A percentile compares a stretch with the other conserved stretches of the same genome.
Conservation (phyloP, 768 basidiomycete genomes). For the Tremella fuciformis region DNA sequence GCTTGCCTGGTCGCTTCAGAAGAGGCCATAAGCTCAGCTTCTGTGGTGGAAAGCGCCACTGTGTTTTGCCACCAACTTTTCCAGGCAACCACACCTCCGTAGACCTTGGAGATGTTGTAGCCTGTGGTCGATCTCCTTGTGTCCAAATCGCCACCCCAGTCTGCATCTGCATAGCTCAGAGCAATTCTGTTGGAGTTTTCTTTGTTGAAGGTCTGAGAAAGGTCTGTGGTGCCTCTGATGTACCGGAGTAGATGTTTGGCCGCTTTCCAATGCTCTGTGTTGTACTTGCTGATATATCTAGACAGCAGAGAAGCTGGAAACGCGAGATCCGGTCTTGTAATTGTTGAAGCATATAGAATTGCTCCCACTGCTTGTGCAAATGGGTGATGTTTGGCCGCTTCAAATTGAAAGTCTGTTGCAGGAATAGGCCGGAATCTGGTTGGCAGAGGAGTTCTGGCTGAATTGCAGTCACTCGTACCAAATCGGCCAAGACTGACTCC, state of each 20-base stretch:
- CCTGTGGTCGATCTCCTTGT: slow-evolving; percentile 54
- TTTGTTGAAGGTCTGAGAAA: slow-evolving; percentile 16
- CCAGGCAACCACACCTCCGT: slow-evolving; percentile 55
- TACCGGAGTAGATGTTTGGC: no score
- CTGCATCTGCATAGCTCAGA: slow-evolving; percentile 17
- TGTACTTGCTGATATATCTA: slow-evolving; percentile 19
- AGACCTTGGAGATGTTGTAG: slow-evolving; percentile 47
- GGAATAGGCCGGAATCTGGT: background rate
- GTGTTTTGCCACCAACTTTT: slow-evolving; percentile 53
- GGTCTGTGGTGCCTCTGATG: no score
- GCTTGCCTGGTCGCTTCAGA: background rate
- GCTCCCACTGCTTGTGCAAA: slow-evolving; percentile 17
- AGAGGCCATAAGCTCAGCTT: slow-evolving; percentile 36
- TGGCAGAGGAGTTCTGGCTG: background rate
- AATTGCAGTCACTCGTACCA: background rate
- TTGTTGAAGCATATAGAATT: slow-evolving; percentile 14
- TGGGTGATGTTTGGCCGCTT: slow-evolving; percentile 1
- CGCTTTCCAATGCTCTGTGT: slow-evolving; percentile 3
- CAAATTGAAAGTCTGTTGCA: slow-evolving; percentile 1
- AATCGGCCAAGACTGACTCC: slow-evolving; percentile 8
- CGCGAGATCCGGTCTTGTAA: slow-evolving; percentile 21
- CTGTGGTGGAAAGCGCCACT: no score
- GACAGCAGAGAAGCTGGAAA: slow-evolving; percentile 11
- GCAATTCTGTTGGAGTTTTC: slow-evolving; percentile 32
- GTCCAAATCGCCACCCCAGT: slow-evolving; percentile 43